These are phyloP conservation scores for Podospora didyma DNA, from an alignment of 495 filamentous ascomycete species.

Conservation along the genomic window DNA sequence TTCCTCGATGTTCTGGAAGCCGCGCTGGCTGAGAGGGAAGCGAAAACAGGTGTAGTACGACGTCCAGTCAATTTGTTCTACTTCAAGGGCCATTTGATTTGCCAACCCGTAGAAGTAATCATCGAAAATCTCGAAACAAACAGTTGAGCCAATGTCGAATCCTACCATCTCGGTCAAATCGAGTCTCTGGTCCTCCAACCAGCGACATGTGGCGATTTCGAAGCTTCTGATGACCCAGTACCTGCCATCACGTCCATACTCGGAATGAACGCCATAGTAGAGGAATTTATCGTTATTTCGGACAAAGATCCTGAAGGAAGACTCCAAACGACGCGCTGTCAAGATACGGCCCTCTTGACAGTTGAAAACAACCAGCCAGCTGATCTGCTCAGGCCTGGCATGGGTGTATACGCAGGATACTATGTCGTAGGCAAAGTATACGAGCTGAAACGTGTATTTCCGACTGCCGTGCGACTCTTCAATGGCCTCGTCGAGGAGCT, in stretches of 20 bases:
- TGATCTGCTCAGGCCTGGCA: slow-evolving; percentile 28
- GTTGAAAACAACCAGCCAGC: slow-evolving; percentile 59
- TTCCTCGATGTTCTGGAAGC: slow-evolving; percentile 25
- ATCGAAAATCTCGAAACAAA: slow-evolving; percentile 69
- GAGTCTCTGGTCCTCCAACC: slow-evolving; percentile 33
- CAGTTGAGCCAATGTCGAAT: slow-evolving; percentile 60
- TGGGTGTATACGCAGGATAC: slow-evolving; percentile 53
- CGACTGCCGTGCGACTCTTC: slow-evolving; percentile 24
- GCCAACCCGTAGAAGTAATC: slow-evolving; percentile 70
- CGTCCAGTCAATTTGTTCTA: slow-evolving; percentile 63
- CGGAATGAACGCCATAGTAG: slow-evolving; percentile 63
- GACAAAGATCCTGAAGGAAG: slow-evolving; percentile 59
- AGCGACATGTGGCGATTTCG: slow-evolving; percentile 36
- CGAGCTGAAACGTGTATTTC: slow-evolving; percentile 50
- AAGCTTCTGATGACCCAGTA: slow-evolving; percentile 61
- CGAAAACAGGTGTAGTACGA: slow-evolving; percentile 70
- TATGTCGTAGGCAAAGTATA: slow-evolving; percentile 60
- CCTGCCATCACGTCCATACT: slow-evolving; percentile 43
- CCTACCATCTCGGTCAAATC: slow-evolving; percentile 54
- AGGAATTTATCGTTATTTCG: slow-evolving; percentile 62
- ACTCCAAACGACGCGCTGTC: slow-evolving; percentile 37
- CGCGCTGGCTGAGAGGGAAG: slow-evolving; percentile 44
- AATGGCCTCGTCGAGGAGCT: slow-evolving; percentile 35
- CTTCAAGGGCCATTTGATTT: slow-evolving; percentile 58
- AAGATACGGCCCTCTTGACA: slow-evolving; percentile 41